phyloP scores from a whole-genome alignment of 345 rosid species.

The Eucalyptus shirleyi region DNA sequence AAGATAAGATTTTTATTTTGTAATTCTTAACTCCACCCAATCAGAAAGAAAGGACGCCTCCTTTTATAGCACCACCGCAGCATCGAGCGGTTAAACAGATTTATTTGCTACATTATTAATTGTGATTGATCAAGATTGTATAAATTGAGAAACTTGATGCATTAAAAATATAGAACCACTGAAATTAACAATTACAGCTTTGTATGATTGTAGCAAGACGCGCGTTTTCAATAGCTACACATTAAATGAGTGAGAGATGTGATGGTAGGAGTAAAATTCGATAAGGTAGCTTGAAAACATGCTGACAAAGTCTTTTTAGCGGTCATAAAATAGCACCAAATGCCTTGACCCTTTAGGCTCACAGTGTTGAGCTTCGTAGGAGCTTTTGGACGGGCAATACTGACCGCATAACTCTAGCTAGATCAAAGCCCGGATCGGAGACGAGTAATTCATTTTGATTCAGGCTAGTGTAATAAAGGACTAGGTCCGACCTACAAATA shows the following conservation, averaged over 20 bases:
- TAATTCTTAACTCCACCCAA: no score
- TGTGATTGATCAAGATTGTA: not conserved
- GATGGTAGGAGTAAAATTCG: not conserved
- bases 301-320: not conserved
- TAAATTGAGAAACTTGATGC: not conserved
- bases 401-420: not conserved
- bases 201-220: not conserved
- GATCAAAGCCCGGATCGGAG: no score
- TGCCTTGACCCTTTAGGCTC: not conserved
- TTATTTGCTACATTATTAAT: not conserved
- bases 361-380: not conserved
- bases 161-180: not conserved
- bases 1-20: no score
- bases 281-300: not conserved
- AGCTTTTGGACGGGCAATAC: not conserved
- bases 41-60: no score
- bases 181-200: no score
- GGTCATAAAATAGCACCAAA: not conserved
- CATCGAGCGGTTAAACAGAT: not conserved
- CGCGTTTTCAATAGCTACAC: not conserved
- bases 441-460: not conserved
- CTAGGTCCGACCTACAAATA: not conserved
- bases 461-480: not conserved
- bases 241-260: not conserved
- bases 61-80: no score